Percentiles rank a stretch among this genome's conserved stretches.
These are phyloP conservation scores for Zasmidium citrigriseum DNA, from an alignment of 2,329 filamentous ascomycete species.

Conservation along the genomic window DNA sequence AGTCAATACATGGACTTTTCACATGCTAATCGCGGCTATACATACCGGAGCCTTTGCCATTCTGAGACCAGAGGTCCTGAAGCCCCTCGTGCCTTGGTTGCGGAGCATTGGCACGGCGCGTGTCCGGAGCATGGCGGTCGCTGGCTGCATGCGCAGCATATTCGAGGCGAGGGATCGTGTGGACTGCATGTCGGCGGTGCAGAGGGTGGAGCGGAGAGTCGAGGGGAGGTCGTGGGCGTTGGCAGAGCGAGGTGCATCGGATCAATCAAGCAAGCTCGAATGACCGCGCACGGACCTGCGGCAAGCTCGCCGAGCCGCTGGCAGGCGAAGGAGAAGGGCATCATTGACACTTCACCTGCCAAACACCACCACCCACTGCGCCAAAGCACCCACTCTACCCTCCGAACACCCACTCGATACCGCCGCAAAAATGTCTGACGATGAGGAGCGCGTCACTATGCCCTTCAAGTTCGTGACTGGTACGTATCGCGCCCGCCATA, in stretches of 20 bases:
- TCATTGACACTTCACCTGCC: constrained; percentile 17
- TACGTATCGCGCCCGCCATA: constrained; percentile 52
- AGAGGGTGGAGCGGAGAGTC: constrained; percentile 31
- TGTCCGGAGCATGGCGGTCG: constrained; percentile 34
- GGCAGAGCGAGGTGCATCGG: neutral
- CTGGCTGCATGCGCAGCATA: constrained; percentile 36
- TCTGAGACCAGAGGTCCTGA: constrained; percentile 33
- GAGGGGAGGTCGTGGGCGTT: neutral
- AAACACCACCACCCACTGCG: constrained; percentile 20
- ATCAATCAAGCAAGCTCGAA: neutral
- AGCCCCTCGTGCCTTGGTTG: constrained; percentile 34
- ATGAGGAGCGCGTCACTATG: constrained; percentile 89
- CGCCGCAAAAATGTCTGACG: constrained; percentile 81
- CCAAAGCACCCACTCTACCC: constrained; percentile 20
- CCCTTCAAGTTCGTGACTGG: constrained; percentile 99
- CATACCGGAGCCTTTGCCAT: constrained; percentile 36
- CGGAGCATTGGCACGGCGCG: constrained; percentile 39
- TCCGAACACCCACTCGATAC: constrained; percentile 16
- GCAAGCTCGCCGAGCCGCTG: neutral
- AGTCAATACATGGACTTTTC: constrained; percentile 16
- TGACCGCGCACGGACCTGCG: neutral
- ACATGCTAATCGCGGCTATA: neutral
- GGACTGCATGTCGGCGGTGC: constrained; percentile 35
- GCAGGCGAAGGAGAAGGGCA: constrained; percentile 4
- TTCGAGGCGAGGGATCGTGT: constrained; percentile 44